Percentiles rank a stretch among this genome's conserved stretches.
Conservation (phyloP, 2,329 filamentous ascomycete genomes). For the Tolypocladium inflatum region DNA sequence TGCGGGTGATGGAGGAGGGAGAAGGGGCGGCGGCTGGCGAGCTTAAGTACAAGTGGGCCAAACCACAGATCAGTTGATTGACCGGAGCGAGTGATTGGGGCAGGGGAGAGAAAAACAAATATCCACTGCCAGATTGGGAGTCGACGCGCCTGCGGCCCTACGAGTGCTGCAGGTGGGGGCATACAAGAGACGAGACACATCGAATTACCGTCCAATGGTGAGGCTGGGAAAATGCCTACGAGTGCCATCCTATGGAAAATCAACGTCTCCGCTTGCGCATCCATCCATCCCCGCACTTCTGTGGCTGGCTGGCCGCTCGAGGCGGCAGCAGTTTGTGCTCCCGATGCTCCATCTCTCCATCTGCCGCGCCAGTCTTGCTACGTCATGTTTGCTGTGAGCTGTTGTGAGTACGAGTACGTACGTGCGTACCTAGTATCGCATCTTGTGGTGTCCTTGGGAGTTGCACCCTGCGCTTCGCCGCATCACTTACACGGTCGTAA, state of each 20-base stretch:
- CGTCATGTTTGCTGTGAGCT: not conserved
- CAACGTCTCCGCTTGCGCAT: not conserved
- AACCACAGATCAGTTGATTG: constrained; percentile 24
- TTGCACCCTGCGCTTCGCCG: no score
- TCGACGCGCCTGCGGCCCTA: not conserved
- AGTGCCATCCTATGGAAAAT: not conserved
- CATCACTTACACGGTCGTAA: no score
- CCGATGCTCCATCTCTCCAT: not conserved
- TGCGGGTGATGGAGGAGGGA: constrained; percentile 8
- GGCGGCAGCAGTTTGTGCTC: not conserved
- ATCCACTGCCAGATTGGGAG: not conserved
- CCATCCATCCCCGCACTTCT: not conserved
- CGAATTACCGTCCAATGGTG: not conserved
- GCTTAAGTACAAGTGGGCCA: constrained; percentile 30
- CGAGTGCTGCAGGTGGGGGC: not conserved
- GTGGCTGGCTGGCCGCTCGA: not conserved
- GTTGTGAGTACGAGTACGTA: not conserved
- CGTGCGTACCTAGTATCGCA: not conserved
- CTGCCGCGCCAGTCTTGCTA: not conserved
- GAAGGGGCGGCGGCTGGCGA: constrained; percentile 16
- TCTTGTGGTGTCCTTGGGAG: not conserved
- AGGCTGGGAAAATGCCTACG: not conserved
- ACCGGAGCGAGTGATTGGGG: not conserved
- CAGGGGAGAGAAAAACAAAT: not conserved
- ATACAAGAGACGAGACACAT: not conserved